A percentile compares a stretch with the other conserved stretches of the same genome.
Evolutionary conservation across 1,284 basidiomycete genomes (phyloP).

Genomic region (Melanopsichium pennsylvanicum): DNA sequence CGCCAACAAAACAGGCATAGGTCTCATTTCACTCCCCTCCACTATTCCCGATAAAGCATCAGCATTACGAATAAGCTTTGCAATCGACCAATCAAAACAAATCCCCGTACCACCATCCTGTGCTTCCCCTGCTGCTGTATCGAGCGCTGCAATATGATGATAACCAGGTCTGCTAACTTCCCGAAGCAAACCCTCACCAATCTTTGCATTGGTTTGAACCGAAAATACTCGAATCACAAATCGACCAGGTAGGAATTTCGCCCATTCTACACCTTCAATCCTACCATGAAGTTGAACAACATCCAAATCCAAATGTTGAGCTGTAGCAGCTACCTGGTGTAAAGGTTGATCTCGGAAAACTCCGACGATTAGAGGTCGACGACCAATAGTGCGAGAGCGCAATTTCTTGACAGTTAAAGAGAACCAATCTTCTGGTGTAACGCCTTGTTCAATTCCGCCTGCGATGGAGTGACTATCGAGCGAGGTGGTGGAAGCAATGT

Average conservation of each 20-base stretch:
- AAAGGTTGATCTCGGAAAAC: conserved; percentile 64
- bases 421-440: conserved; percentile 57
- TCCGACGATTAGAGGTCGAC: conserved; percentile 59
- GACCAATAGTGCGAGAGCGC: conserved; percentile 27
- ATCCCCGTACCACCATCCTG: conserved; percentile 57
- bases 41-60: conserved; percentile 37
- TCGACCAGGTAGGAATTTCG: conserved; percentile 59
- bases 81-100: conserved; percentile 57
- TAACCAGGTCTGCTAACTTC: conserved; percentile 54
- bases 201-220: conserved; percentile 25
- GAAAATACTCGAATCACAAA: conserved; percentile 61
- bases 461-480: conserved; percentile 2
- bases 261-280: conserved; percentile 57
- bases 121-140: conserved; percentile 46
- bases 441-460: conserved; percentile 24
- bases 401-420: conserved; percentile 45
- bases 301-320: conserved; percentile 52
- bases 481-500: not conserved
- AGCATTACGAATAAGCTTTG: conserved; percentile 20
- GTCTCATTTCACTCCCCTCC: conserved; percentile 10
- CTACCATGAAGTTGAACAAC: conserved; percentile 64
- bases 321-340: conserved; percentile 49
- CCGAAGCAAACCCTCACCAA: conserved; percentile 28
- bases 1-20: conserved; percentile 55
- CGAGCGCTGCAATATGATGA: conserved; percentile 61